Conservation (phyloP, 2,329 filamentous ascomycete genomes). For the Lasiodiplodia hormozganensis region DNA sequence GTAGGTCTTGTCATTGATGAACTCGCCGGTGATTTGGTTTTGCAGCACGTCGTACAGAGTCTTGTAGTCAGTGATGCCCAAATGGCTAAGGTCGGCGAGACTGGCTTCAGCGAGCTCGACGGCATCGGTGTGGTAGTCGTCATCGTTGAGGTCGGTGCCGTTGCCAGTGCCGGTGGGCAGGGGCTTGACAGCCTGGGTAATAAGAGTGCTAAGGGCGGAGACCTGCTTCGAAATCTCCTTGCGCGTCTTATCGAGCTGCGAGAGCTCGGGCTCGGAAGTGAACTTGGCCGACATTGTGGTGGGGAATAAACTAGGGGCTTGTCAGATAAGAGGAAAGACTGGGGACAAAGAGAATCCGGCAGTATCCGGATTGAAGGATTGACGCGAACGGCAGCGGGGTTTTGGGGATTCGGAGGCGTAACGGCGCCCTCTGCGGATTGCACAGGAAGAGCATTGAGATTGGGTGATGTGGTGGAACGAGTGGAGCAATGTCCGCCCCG, state of each 20-base stretch:
- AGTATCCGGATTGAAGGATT: neutral
- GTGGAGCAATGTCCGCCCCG: neutral
- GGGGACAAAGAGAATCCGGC: constrained; percentile 6
- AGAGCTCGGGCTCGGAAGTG: constrained; percentile 26
- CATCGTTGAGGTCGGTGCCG: constrained; percentile 47
- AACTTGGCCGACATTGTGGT: constrained; percentile 19
- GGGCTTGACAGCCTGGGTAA: constrained; percentile 40
- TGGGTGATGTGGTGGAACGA: neutral
- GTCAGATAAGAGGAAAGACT: neutral
- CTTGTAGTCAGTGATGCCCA: constrained; percentile 44
- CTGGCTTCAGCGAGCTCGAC: constrained; percentile 43
- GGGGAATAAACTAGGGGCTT: neutral
- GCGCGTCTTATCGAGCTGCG: constrained; percentile 27
- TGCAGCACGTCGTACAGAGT: constrained; percentile 47
- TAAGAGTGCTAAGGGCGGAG: constrained; percentile 35
- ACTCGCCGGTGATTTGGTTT: constrained; percentile 55
- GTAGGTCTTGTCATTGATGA: constrained; percentile 67
- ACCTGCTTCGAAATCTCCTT: constrained; percentile 15
- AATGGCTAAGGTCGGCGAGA: constrained; percentile 42
- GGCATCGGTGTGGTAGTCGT: constrained; percentile 40
- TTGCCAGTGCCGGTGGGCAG: constrained; percentile 51
- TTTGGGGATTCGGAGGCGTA: neutral
- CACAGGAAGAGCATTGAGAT: neutral
- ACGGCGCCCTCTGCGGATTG: neutral
- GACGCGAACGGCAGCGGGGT: neutral